These are phyloP conservation scores for Cruciata laevipes DNA, from an alignment of 257 asterid genomes.

Conservation along the genomic window DNA sequence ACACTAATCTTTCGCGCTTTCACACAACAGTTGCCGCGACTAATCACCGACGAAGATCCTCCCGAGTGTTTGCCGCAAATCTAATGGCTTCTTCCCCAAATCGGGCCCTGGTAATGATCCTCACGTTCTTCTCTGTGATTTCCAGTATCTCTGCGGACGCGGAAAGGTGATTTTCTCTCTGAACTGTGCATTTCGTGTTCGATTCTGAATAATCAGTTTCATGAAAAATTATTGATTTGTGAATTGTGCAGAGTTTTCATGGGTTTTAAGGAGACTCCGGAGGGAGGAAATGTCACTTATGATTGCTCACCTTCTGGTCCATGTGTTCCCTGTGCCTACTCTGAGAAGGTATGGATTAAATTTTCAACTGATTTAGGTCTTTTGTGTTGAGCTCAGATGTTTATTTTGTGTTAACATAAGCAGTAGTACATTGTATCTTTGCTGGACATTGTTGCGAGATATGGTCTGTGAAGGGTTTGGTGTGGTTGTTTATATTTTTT, in stretches of 20 bases:
- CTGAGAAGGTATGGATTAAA: constrained; percentile 61
- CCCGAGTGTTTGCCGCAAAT: neutral
- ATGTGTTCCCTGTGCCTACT: constrained; percentile 76
- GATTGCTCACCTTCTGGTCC: constrained; percentile 99
- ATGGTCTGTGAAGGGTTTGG: neutral
- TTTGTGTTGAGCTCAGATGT: too few species aligned
- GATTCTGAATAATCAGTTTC: neutral
- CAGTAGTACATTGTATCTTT: neutral
- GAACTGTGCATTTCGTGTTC: neutral
- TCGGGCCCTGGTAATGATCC: constrained; percentile 5
- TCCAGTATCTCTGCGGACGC: constrained; percentile 7
- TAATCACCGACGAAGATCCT: constrained; percentile 1
- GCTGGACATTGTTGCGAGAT: neutral
- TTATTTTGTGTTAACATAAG: too few species aligned
- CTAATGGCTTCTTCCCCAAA: constrained; percentile 10
- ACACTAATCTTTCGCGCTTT: neutral
- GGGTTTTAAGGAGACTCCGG: constrained; percentile 75
- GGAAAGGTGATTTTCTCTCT: constrained; percentile 1
- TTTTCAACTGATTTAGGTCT: neutral
- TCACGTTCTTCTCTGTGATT: constrained; percentile 5
- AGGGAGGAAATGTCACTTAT: constrained; percentile 72
- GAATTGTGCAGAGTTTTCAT: constrained; percentile 29
- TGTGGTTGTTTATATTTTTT: neutral
- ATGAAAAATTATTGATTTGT: neutral
- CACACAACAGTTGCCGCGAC: neutral